These are phyloP conservation scores for Venturia asperata DNA, from an alignment of 2,329 filamentous ascomycete genomes.

Conservation along the genomic window DNA sequence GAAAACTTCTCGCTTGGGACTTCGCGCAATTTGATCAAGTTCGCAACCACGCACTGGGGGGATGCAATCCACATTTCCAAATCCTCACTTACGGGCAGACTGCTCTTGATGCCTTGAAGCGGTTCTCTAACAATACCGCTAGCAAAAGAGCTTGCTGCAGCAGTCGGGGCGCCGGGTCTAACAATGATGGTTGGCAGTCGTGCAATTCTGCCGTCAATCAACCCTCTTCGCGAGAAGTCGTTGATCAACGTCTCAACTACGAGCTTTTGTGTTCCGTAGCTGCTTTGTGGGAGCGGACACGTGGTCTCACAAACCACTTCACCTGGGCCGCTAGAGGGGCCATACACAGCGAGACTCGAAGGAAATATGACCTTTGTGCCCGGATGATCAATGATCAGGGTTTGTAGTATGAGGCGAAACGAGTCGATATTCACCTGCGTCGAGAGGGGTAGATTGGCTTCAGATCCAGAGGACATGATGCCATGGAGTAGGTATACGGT, in stretches of 20 bases:
- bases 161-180: conserved; percentile 52
- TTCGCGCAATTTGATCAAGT: conserved; percentile 46
- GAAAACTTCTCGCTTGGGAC: conserved; percentile 44
- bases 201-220: conserved; percentile 51
- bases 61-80: conserved; percentile 53
- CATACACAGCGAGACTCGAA: conserved; percentile 57
- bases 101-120: conserved; percentile 46
- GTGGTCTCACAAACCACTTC: conserved; percentile 45
- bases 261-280: conserved; percentile 58
- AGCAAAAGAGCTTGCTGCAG: conserved; percentile 56
- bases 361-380: conserved; percentile 55
- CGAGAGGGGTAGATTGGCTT: conserved; percentile 54
- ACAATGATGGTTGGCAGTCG: conserved; percentile 58
- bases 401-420: conserved; percentile 48
- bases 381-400: conserved; percentile 42
- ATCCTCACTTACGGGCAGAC: conserved; percentile 45
- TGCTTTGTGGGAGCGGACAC: conserved; percentile 53
- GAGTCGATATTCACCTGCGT: conserved; percentile 56
- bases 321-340: conserved; percentile 34
- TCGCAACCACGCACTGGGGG: conserved; percentile 47
- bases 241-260: conserved; percentile 56
- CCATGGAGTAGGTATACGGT: conserved; percentile 55
- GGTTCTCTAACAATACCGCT: conserved; percentile 60
- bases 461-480: conserved; percentile 59
- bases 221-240: conserved; percentile 53